Percentiles rank a stretch among this genome's conserved stretches.
Conservation (phyloP, 208 protist genomes). For the Acanthamoeba royreba region DNA sequence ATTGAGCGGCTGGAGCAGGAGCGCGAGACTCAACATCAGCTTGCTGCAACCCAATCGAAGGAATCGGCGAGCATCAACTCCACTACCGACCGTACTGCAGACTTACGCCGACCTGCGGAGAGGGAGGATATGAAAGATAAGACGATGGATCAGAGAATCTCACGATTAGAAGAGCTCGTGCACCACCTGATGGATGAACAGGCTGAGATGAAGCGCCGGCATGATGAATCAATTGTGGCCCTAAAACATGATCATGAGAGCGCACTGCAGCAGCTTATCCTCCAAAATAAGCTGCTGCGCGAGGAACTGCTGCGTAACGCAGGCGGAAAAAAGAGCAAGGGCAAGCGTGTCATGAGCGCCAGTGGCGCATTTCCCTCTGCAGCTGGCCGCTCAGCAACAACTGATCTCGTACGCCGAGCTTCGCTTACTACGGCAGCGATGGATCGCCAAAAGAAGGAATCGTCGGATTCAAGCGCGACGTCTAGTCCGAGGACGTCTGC, state of each 20-base stretch:
- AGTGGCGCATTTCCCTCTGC: neutral
- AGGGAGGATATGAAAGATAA: neutral
- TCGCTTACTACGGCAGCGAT: too few species aligned
- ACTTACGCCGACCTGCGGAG: too few species aligned
- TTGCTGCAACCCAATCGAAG: too few species aligned
- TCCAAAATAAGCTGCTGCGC: neutral
- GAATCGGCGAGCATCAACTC: neutral
- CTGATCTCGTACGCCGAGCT: neutral
- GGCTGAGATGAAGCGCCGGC: neutral
- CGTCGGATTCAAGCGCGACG: too few species aligned
- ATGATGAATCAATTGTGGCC: neutral
- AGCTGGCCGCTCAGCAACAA: neutral
- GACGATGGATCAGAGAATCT: neutral
- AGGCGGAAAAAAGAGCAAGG: neutral
- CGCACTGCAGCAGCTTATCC: neutral
- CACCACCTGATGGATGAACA: neutral
- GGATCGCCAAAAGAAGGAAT: neutral
- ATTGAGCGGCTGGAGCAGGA: neutral
- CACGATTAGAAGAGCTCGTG: neutral
- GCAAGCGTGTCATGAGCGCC: neutral
- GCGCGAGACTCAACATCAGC: too few species aligned
- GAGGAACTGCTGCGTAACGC: neutral
- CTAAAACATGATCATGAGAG: neutral
- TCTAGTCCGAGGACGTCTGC: too few species aligned
- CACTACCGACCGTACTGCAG: neutral